phyloP scores from a whole-genome alignment of 805 yeast species.

The Candida hispaniensis region DNA sequence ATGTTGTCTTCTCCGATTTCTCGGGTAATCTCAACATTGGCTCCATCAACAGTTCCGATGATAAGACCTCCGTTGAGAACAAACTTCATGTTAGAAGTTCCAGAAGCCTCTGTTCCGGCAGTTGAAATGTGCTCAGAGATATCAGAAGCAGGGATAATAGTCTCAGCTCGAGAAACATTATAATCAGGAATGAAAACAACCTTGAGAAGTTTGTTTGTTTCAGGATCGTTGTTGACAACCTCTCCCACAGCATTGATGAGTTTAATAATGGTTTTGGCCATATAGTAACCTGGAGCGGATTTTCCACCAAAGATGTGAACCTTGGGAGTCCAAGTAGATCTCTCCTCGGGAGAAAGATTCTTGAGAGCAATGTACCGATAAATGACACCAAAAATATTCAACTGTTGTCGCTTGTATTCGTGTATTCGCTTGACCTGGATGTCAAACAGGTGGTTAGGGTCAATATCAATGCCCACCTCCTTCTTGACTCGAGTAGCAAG shows the following conservation, averaged over 20 bases:
- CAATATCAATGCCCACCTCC: conserved; percentile 54
- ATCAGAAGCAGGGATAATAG: conserved; percentile 82
- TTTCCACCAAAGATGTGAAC: conserved; percentile 86
- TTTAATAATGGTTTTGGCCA: conserved; percentile 86
- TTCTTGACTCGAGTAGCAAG: conserved; percentile 57
- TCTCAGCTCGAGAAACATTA: conserved; percentile 88
- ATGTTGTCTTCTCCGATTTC: conserved; percentile 91
- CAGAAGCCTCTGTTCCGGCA: conserved; percentile 95
- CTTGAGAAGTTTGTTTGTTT: conserved; percentile 64
- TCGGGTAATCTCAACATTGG: conserved; percentile 88
- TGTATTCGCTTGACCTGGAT: conserved; percentile 91
- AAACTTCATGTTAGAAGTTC: conserved; percentile 93
- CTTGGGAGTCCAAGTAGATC: conserved; percentile 55
- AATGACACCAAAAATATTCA: conserved; percentile 83
- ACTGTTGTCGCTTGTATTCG: conserved; percentile 91
- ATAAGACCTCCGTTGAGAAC: conserved; percentile 89
- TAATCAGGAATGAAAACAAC: conserved; percentile 87
- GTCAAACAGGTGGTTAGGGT: conserved; percentile 70
- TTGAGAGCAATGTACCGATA: conserved; percentile 72
- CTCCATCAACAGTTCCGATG: conserved; percentile 95
- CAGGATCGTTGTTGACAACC: conserved; percentile 69
- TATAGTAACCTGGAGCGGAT: conserved; percentile 95
- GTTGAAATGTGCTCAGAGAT: conserved; percentile 89
- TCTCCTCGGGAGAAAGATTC: conserved; percentile 50
- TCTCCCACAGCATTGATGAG: conserved; percentile 71